Conservation (phyloP, 768 basidiomycete genomes). For the Trametes elegans region DNA sequence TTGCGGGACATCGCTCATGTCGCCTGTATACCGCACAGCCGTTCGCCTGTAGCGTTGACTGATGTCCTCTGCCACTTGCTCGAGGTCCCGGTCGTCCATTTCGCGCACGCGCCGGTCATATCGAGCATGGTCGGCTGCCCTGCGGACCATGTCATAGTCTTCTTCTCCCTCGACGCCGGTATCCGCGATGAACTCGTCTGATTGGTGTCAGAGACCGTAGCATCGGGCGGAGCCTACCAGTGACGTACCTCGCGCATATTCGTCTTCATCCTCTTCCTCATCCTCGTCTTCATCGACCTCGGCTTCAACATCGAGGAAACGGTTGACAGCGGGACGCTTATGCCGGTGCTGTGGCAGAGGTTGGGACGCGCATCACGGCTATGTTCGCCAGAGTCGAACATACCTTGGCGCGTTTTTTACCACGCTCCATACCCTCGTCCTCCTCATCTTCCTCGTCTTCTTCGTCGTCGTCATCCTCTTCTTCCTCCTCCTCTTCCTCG, state of each 20-base stretch:
- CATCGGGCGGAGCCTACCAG: conserved; percentile 30
- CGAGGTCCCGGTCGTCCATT: conserved; percentile 74
- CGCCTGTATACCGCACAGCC: conserved; percentile 78
- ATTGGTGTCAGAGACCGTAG: background rate
- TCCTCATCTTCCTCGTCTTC: conserved; percentile 41
- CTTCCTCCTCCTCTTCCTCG: conserved; percentile 39
- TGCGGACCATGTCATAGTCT: conserved; percentile 52
- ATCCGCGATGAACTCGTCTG: conserved; percentile 72
- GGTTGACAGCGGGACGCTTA: conserved; percentile 61
- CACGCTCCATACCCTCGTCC: conserved; percentile 42
- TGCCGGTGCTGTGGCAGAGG: conserved; percentile 47
- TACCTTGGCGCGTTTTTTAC: conserved; percentile 64
- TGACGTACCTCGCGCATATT: conserved; percentile 48
- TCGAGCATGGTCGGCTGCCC: conserved; percentile 61
- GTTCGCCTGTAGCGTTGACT: conserved; percentile 74
- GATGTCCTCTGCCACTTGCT: conserved; percentile 80
- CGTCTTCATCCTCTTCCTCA: conserved; percentile 86
- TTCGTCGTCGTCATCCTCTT: conserved; percentile 51
- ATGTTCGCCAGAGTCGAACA: conserved; percentile 8
- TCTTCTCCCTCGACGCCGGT: conserved; percentile 61
- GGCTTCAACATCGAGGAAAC: conserved; percentile 94
- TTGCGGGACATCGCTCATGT: conserved; percentile 92
- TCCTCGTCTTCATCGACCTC: conserved; percentile 97
- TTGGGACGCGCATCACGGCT: background rate
- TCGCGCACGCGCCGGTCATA: conserved; percentile 71